phyloP scores from a whole-genome alignment of 2,329 filamentous ascomycete species.

The Zymoseptoria pseudotritici region DNA sequence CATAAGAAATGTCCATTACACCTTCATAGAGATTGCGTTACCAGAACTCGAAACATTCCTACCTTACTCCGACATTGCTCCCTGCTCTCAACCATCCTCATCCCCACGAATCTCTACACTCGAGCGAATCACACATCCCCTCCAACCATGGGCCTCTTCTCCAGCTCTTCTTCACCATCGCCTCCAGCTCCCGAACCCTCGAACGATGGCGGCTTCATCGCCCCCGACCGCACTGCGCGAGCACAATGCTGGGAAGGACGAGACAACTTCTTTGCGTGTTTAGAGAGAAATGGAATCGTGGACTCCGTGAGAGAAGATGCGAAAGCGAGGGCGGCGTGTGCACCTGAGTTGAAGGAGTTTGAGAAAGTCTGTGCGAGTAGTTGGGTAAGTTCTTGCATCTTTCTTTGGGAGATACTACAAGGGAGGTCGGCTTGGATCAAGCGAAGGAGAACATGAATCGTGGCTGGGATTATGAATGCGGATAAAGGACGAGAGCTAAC shows the following conservation, averaged over 20 bases:
- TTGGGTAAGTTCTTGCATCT: constrained; percentile 59
- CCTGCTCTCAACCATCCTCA: not conserved
- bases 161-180: constrained; percentile 20
- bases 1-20: not conserved
- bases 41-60: too few species aligned
- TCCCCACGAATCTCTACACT: not conserved
- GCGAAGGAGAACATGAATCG: not conserved
- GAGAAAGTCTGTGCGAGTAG: constrained; percentile 79
- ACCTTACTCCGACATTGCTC: too few species aligned
- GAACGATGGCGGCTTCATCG: constrained; percentile 58
- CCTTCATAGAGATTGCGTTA: not conserved
- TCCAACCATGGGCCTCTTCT: constrained; percentile 31
- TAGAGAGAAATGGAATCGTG: constrained; percentile 73
- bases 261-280: constrained; percentile 79
- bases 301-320: constrained; percentile 57
- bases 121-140: not conserved
- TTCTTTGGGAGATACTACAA: not conserved
- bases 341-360: constrained; percentile 56
- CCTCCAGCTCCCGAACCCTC: constrained; percentile 25
- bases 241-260: constrained; percentile 82
- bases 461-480: not conserved
- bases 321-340: constrained; percentile 50
- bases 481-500: not conserved
- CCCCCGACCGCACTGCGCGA: constrained; percentile 78
- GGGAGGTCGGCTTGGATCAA: too few species aligned